Evolutionary conservation across 257 asterid genomes (phyloP).

Genomic region (Eustoma russellianum): DNA sequence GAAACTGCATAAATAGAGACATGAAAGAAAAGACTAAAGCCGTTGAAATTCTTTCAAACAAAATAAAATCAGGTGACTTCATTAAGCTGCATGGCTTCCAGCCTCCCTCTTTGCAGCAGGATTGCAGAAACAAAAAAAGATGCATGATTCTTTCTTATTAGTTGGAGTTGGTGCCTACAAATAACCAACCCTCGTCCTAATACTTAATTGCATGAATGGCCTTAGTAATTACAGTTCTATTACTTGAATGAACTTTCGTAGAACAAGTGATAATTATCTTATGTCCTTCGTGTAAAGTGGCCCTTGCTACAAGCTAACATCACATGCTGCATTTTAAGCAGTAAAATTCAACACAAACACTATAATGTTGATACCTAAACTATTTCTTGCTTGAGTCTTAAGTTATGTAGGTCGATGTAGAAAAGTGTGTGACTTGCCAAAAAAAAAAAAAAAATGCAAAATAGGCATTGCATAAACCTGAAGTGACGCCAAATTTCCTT

Average conservation of each 20-base stretch:
- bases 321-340: no score
- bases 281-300: neutral
- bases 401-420: neutral
- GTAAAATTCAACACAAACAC: neutral
- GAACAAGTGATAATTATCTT: neutral
- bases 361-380: neutral
- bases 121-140: neutral
- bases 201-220: no score
- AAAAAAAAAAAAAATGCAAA: neutral
- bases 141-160: neutral
- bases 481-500: conserved; percentile 81
- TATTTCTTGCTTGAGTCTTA: neutral
- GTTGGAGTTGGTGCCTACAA: neutral
- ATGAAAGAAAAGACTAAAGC: no score
- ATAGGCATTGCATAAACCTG: conserved; percentile 45
- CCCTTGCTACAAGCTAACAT: no score
- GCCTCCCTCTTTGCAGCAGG: neutral
- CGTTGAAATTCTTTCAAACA: no score
- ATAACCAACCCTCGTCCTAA: neutral
- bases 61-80: no score
- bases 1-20: no score
- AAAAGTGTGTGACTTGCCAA: neutral
- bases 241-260: neutral
- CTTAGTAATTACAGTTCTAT: no score
- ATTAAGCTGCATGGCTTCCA: no score